phyloP scores from a whole-genome alignment of 768 basidiomycete genomes.

The Heimioporus sp. region DNA sequence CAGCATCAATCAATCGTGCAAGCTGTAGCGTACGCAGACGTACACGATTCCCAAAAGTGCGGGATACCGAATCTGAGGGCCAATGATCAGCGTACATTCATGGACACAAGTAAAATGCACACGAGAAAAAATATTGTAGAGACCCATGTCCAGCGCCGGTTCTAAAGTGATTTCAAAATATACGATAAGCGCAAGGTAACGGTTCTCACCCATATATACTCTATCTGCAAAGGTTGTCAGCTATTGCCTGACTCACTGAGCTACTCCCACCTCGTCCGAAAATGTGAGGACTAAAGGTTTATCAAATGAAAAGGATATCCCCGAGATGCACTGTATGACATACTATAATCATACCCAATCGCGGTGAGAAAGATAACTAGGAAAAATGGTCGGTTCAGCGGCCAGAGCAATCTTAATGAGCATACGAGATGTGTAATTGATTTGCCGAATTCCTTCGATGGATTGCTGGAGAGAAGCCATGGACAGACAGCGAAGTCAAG shows the following conservation, averaged over 20 bases:
- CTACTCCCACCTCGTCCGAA: not conserved
- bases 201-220: not conserved
- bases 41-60: too few relatives aligned
- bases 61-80: too few relatives aligned
- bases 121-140: not conserved
- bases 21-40: too few relatives aligned
- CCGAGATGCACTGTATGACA: not conserved
- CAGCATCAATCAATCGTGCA: too few relatives aligned
- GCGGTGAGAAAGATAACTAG: not conserved
- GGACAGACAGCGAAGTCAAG: too few relatives aligned
- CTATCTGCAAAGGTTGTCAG: not conserved
- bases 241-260: not conserved
- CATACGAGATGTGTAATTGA: not conserved
- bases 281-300: not conserved
- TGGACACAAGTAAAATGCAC: too few relatives aligned
- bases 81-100: too few relatives aligned
- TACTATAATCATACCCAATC: not conserved
- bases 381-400: not conserved
- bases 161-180: not conserved
- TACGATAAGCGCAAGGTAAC: not conserved
- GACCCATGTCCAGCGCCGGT: not conserved
- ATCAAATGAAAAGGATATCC: not conserved
- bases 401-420: not conserved
- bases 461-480: too few relatives aligned
- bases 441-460: not conserved